Conservation (phyloP, 2,329 filamentous ascomycete genomes). For the Ciborinia camelliae region DNA sequence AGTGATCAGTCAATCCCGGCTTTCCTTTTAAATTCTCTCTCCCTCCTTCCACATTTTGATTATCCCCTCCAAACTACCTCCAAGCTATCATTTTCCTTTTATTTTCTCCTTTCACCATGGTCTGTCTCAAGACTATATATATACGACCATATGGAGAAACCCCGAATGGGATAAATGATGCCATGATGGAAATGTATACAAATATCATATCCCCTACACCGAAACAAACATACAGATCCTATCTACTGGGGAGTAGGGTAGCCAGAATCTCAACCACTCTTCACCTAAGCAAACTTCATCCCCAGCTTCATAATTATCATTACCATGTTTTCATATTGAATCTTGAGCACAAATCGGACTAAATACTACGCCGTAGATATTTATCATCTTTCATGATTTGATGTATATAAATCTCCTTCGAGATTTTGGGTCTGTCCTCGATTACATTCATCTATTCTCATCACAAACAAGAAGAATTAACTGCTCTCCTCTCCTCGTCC, state of each 20-base stretch:
- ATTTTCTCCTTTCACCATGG: too few relatives aligned
- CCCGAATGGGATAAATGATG: neutral
- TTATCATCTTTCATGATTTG: too few relatives aligned
- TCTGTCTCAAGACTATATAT: neutral
- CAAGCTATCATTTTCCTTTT: too few relatives aligned
- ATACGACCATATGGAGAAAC: neutral
- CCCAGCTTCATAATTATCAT: neutral
- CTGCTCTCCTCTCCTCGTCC: too few relatives aligned
- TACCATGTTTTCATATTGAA: neutral
- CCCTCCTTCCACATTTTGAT: too few relatives aligned
- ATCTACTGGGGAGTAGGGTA: neutral
- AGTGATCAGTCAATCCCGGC: too few relatives aligned
- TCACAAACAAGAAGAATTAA: too few relatives aligned
- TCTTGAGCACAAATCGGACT: neutral
- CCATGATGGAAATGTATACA: neutral
- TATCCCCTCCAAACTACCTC: too few relatives aligned
- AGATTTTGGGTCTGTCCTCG: too few relatives aligned
- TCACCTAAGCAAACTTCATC: neutral
- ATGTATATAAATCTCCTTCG: neutral
- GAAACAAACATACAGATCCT: neutral
- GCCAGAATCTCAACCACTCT: neutral
- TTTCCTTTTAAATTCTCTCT: too few relatives aligned
- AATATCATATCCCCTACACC: neutral
- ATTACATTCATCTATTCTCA: too few relatives aligned
- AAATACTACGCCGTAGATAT: too few relatives aligned